Base-by-base conservation (phyloP, 805 yeast genomes). In the Huiozyma sinensis region DNA sequence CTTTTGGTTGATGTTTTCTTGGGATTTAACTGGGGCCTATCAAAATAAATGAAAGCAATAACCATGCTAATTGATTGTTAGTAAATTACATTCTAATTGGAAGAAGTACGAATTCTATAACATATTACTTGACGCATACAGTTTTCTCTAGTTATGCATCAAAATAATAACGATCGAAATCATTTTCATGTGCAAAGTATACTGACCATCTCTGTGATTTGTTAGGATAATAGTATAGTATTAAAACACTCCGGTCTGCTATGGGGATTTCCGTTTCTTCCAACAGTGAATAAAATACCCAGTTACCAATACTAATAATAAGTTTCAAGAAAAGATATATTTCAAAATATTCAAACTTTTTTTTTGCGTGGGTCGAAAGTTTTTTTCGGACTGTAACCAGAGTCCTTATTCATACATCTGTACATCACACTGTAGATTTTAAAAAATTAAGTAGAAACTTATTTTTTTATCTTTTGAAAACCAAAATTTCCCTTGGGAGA, bases 171-270 rank as follows among this genome's bases (percentile, higher is more conserved):
- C 12, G 12, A 11, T 11, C 27, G 37, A 34, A 13, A 12, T 8
- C 11, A 34, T 34, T 24, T 33, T 39, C 30, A 36, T 38, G 45
- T 40, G 41, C 51, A 51, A 39, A 39, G 41, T 50, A 74, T 80
- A 85, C 95, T 76, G 83, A 85, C 95, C 97, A 89, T 89, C 97
- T 84, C 96, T 88, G 96, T 78, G 90, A 63, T 55, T 58, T 64
- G 48, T 49, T 52, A 52, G 47, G 50, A 48, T 50, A 47, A 41
- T 45, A 46, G 42, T 31, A 31, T 31, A 31, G 51, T 53, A 47
- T 45, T 49, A 47, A 50, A 66, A 82, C 92, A 87, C 97, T 89
- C 97, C 97, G 97, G 97, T 87, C 86, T 72, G 44, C 2, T 17
- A 17, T 17, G 24, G 24, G 24, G 24, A 17, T 17, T 17, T 17